phyloP scores from a whole-genome alignment of 1,284 basidiomycete species.

The Leccinum solheimii region DNA sequence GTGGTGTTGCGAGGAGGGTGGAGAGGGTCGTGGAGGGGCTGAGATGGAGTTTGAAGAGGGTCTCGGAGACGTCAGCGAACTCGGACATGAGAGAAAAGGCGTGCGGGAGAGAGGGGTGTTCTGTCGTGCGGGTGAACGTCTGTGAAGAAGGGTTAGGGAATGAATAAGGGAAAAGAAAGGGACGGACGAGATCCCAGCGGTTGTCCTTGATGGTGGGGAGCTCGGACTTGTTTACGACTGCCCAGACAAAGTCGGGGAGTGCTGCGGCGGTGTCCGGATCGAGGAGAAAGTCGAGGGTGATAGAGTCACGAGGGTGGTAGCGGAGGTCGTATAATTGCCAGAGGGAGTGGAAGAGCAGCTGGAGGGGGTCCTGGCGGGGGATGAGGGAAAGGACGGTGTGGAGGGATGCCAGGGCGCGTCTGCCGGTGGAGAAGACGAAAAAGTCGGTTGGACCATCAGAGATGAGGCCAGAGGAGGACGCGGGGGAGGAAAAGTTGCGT shows the following conservation, averaged over 20 bases:
- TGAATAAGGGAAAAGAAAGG: conserved; percentile 12
- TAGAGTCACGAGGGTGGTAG: conserved; percentile 64
- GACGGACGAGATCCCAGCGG: conserved; percentile 84
- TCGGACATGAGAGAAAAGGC: conserved; percentile 77
- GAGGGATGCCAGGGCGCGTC: conserved; percentile 71
- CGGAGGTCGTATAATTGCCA: conserved; percentile 74
- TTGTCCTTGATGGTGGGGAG: conserved; percentile 65
- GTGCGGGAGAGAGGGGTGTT: conserved; percentile 59
- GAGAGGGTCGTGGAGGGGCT: conserved; percentile 52
- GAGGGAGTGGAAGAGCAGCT: conserved; percentile 59
- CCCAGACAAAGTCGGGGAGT: conserved; percentile 77
- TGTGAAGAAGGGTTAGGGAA: conserved; percentile 33
- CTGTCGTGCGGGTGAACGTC: conserved; percentile 80
- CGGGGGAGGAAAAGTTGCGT: conserved; percentile 69
- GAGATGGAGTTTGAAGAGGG: conserved; percentile 62
- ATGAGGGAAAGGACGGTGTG: conserved; percentile 78
- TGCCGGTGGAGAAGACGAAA: conserved; percentile 83
- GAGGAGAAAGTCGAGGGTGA: conserved; percentile 79
- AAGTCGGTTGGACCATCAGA: conserved; percentile 76
- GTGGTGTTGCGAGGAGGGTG: conserved; percentile 61
- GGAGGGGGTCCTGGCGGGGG: conserved; percentile 81
- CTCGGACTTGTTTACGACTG: conserved; percentile 76
- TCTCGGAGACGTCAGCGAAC: conserved; percentile 79
- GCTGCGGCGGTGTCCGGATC: conserved; percentile 49
- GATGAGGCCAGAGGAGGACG: conserved; percentile 48